These are phyloP conservation scores for Phaeosphaeria sp. DNA, from an alignment of 2,329 filamentous ascomycete species.

Conservation along the genomic window DNA sequence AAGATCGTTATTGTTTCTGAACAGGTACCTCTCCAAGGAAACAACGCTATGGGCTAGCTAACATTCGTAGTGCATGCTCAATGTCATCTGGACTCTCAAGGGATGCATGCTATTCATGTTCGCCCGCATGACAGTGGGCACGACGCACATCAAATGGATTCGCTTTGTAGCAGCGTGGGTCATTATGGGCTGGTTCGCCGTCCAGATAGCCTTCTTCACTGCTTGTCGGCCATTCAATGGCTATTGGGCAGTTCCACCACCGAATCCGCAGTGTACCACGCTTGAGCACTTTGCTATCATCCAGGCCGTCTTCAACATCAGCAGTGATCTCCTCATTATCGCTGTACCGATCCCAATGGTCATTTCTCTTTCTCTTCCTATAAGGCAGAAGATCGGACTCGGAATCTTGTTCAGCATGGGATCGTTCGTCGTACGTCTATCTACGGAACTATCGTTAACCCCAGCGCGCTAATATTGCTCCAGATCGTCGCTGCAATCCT, in stretches of 20 bases:
- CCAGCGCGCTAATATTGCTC: conserved; percentile 2
- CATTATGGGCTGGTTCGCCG: conserved; percentile 56
- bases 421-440: conserved; percentile 54
- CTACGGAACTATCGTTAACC: background rate
- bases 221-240: conserved; percentile 61
- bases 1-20: conserved; percentile 56
- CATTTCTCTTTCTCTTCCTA: conserved; percentile 56
- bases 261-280: conserved; percentile 64
- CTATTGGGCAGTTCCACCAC: conserved; percentile 65
- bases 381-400: conserved; percentile 62
- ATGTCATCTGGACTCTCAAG: conserved; percentile 65
- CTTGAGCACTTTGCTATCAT: conserved; percentile 65
- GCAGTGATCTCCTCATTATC: conserved; percentile 67
- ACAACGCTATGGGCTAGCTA: conserved; percentile 3
- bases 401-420: conserved; percentile 59
- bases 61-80: conserved; percentile 66
- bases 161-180: conserved; percentile 59
- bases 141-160: conserved; percentile 53
- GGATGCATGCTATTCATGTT: conserved; percentile 65
- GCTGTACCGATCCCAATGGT: conserved; percentile 64
- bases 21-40: conserved; percentile 37
- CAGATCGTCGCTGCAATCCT: conserved; percentile 53
- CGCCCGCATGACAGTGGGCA: conserved; percentile 60
- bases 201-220: conserved; percentile 63
- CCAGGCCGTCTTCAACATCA: conserved; percentile 66